phyloP scores from a whole-genome alignment of 1,139 yeast genomes.

The Lodderomyces elongisporus region DNA sequence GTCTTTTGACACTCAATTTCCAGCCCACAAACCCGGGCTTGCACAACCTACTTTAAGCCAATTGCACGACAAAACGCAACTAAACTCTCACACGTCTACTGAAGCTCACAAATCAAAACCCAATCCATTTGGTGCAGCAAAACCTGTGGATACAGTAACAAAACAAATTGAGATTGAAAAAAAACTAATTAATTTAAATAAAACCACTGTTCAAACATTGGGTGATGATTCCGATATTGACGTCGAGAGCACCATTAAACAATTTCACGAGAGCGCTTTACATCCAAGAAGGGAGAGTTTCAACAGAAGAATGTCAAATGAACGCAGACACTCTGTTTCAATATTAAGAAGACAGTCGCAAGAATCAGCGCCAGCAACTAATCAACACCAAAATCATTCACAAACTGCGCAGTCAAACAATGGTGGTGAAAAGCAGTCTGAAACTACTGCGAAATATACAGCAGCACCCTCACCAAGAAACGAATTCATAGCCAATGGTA shows the following conservation, averaged over 20 bases:
- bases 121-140: constrained; percentile 45
- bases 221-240: constrained; percentile 25
- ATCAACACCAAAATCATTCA: constrained; percentile 1
- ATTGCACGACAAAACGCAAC: constrained; percentile 3
- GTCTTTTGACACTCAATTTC: constrained; percentile 10
- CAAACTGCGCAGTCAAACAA: background rate
- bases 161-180: constrained; percentile 40
- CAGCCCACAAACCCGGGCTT: constrained; percentile 3
- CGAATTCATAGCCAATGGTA: constrained; percentile 13
- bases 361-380: constrained; percentile 1
- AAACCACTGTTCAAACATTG: constrained; percentile 53
- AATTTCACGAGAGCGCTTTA: constrained; percentile 13
- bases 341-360: constrained; percentile 14
- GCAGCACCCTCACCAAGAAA: constrained; percentile 2
- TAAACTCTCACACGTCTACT: constrained; percentile 10
- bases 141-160: constrained; percentile 41
- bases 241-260: constrained; percentile 14
- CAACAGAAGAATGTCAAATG: constrained; percentile 8
- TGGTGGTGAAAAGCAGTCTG: background rate
- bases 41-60: background rate
- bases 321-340: constrained; percentile 18
- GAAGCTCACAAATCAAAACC: constrained; percentile 23
- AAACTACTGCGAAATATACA: constrained; percentile 2
- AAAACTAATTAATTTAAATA: constrained; percentile 47
- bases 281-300: constrained; percentile 15